A percentile compares a stretch with the other conserved stretches of the same genome.
These are phyloP conservation scores for Saprolegnia diclina DNA, from an alignment of 352 stramenopile species.

Conservation along the genomic window DNA sequence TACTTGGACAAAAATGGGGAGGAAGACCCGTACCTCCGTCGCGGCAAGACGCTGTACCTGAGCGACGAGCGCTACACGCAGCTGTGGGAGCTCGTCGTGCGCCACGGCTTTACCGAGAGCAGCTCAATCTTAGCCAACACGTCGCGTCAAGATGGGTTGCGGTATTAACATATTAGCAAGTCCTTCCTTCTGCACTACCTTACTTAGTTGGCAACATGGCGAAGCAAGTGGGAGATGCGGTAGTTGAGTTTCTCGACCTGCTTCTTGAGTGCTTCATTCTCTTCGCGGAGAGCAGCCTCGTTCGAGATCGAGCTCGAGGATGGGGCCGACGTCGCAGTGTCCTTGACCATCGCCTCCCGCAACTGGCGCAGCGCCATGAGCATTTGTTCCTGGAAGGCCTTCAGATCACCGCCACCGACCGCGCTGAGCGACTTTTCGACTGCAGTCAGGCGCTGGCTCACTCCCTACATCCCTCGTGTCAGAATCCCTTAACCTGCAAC, in stretches of 20 bases:
- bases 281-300: slow-evolving; percentile 25
- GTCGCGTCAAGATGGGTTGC: slow-evolving; percentile 59
- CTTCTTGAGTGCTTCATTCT: slow-evolving; percentile 58
- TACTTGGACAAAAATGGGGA: slow-evolving; percentile 84
- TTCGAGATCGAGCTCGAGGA: not conserved
- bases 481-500: no score
- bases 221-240: slow-evolving; percentile 66
- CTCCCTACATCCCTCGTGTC: slow-evolving; percentile 1
- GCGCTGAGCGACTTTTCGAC: slow-evolving; percentile 2
- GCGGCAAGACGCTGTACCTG: slow-evolving; percentile 68
- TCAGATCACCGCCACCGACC: not conserved
- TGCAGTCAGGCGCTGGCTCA: slow-evolving; percentile 6
- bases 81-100: slow-evolving; percentile 66
- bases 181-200: not conserved
- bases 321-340: not conserved
- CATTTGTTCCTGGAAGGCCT: slow-evolving; percentile 9
- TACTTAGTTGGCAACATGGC: slow-evolving; percentile 38
- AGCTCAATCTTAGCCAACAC: slow-evolving; percentile 74
- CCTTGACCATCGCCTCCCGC: slow-evolving; percentile 43
- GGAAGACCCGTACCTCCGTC: slow-evolving; percentile 73
- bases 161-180: slow-evolving; percentile 62
- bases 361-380: slow-evolving; percentile 40
- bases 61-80: slow-evolving; percentile 46
- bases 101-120: slow-evolving; percentile 67
- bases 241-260: slow-evolving; percentile 79